Base-by-base conservation (phyloP, 208 protist genomes). In the Strigomonas culicis region DNA sequence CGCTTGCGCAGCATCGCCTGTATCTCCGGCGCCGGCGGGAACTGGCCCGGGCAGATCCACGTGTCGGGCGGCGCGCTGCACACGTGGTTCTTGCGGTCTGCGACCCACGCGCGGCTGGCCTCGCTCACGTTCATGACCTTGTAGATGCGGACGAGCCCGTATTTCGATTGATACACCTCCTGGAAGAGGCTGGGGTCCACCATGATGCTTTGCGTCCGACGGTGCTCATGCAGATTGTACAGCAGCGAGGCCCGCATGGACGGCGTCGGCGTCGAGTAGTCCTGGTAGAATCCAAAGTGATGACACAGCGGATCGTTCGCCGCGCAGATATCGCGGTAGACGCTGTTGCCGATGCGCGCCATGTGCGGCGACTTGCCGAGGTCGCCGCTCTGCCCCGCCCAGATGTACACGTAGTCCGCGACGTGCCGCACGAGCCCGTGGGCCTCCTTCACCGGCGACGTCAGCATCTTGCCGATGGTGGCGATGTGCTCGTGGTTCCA, bases 401-500 rank as follows among this genome's bases (percentile, higher is more conserved):
- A 92, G 39, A 92, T 78, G 0, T 99, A 81, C 27, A 99, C 90
- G 70, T 99, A 99, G 78, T 99, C 97, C 3, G 98, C 98, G 63
- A 99, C 74, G 28, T 88, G 73, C 13, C 89, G 88, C 58, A 98
- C 87, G 59, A 99, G 82, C 19, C 80, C 72, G 79, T 95, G 94
- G 22, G 97, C 92, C 21, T 92, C 70, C 55, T 86, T 84, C 57
- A 99, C 98, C 15, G 79, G 79, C 27, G 76, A 78, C 47, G 79
- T 85, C 50, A 95, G 68, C 71, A 88, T 86, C 77, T 94, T 89
- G 63, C 98, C 98, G 55, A 99, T 95, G 43, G 85, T 96, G 28
- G 97, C 97, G 74, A 99, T 99, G 86, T 99, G 98, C 56, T 93
- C 94, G 82, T 98, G 98, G 77, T 99, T 99, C 97, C 98, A 99